Base-by-base conservation (phyloP, 1,284 basidiomycete genomes). In the Pisolithus thermaeus region DNA sequence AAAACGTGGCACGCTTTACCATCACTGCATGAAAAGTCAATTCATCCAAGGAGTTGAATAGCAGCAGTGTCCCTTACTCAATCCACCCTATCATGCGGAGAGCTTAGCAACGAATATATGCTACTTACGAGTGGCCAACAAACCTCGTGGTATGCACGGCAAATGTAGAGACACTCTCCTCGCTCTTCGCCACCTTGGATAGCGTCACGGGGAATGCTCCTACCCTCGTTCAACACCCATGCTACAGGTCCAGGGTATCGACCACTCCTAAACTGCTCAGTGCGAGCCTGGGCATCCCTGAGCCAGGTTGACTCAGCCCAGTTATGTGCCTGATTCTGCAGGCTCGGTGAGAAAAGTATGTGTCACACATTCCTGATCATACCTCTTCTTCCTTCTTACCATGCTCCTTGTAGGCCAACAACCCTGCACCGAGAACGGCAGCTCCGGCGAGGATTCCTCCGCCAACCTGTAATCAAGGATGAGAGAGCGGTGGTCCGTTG, bases 171-270 rank as follows among this genome's bases (percentile, higher is more conserved):
- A 37, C 6, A 1, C 61, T 74, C 68, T 37, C 74, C 74, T 23
- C 78, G 60, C 53, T 83, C 80, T 56, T 74, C 70, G 7, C 84
- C 84, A 7, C 76, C 80, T 36, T 68, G 60, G 55, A 88, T 75
- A 18, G 85, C 83, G 51, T 71, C 70, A 3, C 60, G 59, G 27
- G 86, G 87, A 53, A 88, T 82, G 32, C 73, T 61, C 57, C 70
- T 79, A 49, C 83, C 83, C 43, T 79, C 70, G 25, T 70, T 75
- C 46, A 83, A 73, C 39, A 86, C 61, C 86, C 86, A 89, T 27
- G 78, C 78, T 12, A 73, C 71, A 3, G 83, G 80, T 1, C 62
- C 72, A 0, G 62, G 63, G 41, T 50, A 53, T 12, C 71, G 71
- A 1, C 84, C 83, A 14, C 71, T 59, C 25, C 73, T 63, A 70